These are phyloP conservation scores for Escovopsis weberi DNA, from an alignment of 2,329 filamentous ascomycete species.

Conservation along the genomic window DNA sequence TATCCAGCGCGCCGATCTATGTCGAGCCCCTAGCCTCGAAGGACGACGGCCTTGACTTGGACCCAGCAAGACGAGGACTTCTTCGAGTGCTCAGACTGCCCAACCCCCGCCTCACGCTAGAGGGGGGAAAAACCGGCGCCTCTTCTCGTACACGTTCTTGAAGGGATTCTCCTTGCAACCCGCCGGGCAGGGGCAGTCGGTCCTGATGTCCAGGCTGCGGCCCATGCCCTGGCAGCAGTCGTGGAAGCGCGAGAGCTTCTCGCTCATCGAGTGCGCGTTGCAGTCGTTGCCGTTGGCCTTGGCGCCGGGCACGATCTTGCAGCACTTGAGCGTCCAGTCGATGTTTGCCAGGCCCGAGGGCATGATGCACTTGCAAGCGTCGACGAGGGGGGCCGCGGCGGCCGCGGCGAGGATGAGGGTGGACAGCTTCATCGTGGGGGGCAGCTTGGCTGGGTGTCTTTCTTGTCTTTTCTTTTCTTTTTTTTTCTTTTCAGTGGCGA, in stretches of 20 bases:
- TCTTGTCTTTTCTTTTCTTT: no score
- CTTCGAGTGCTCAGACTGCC: no score
- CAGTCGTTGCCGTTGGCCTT: background rate
- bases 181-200: background rate
- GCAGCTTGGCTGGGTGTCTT: background rate
- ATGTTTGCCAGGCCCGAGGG: background rate
- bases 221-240: background rate
- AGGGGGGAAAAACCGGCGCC: no score
- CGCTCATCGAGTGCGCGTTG: background rate
- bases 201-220: background rate
- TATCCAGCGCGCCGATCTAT: no score
- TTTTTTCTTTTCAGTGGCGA: no score
- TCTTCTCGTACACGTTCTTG: no score
- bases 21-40: no score
- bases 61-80: no score
- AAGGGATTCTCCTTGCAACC: no score
- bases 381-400: background rate
- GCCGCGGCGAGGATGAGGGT: background rate
- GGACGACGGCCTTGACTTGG: no score
- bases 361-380: background rate
- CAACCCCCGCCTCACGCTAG: no score
- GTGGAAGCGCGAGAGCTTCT: background rate
- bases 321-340: background rate
- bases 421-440: background rate
- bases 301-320: background rate